Base-by-base conservation (phyloP, 2,329 filamentous ascomycete genomes). In the Sporothrix dimorphospora region DNA sequence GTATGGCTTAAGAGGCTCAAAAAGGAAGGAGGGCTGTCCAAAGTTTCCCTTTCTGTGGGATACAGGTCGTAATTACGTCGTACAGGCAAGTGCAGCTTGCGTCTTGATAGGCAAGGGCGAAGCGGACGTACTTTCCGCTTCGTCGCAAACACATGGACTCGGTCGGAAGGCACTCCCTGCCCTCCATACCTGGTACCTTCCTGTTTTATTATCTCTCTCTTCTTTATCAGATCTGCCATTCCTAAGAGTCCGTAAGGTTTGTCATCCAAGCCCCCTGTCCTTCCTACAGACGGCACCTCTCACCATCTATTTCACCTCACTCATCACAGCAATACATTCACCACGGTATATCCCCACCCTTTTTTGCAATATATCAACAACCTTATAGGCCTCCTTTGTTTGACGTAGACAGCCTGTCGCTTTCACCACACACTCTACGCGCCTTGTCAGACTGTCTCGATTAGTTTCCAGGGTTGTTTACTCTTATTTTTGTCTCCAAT, bases 121-220 rank as follows among this genome's bases (percentile, higher is more conserved):
- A 9, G 14, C 51, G 67, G 67, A 16, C 49, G 34, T n/a, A n/a
- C 51, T 19, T 69, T 57, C 66, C 51, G 51, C 16, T 19, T 69
- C 12, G n/a, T 30, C 21, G 40, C 66, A 40, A 6, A 8, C 7
- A 19, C 5, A 53, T 38, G 27, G 3, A 21, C 27, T 21, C 30
- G 14, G 3, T 1, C 42, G 12, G 47, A 68, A 68, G 65, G 65
- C 47, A 40, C 47, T 11, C 19, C 45, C 47, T 12, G 65, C 16
- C 11, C 47, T 40, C 30, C 47, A 24, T 40, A 40, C 45, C 65
- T 14, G 47, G 47, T 51, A 34, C 45, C 6, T 49, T 34, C 30
- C 45, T 45, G 51, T 11, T 57, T 19, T 57, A 27, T 66, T 8
- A 24, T 24, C 12, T 40, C n/a, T 34, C 12, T 34, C 19, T 21